Evolutionary conservation across 129 eudicot genomes (phyloP), one percentile per base, ranked within the genome.

Genomic region (Flaveria ramosissima): DNA sequence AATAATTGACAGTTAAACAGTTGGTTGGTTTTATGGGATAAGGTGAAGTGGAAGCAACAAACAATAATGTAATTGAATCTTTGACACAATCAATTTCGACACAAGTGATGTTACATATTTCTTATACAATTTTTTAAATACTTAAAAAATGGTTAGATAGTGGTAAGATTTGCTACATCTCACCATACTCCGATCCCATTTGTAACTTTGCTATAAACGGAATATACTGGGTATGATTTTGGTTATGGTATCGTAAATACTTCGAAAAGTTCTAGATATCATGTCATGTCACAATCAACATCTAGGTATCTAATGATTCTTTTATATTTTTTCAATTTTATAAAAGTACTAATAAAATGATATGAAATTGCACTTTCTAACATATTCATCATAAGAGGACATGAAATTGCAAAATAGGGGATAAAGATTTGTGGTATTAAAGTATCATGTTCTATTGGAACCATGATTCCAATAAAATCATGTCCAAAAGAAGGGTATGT

Each of bases 401-500:
- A 67, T 66, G 74, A 53, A 76, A 36, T 2, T 19, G 65, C 39
- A 70, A 63, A 24, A 60, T 61, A 70, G 71, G 20, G 45, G 82
- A 51, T 47, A 36, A 36, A 62, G 65, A 62, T 71, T 47, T 79
- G 77, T 62, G 77, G 20, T 15, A 79, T 71, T 77, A 62, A 71
- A 64, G n/a, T 50, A 26, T 48, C 73, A 71, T 79, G 83, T 79
- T 79, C 32, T 14, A 24, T 15, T 36, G 73, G 78, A 64, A 64
- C 62, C 68, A 79, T 23, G 50, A 72, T 51, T 62, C 73, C 66
- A 41, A 36, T 21, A 14, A 46, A 71, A 50, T 72, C 26, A 43
- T 72, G 77, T 73, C 73, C 48, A 71, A 79, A 64, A 72, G 27
- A 73, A 62, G 66, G 27, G 73, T 51, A 79, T 79, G 63, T 79